Base-by-base conservation (phyloP, 129 eudicot genomes). In the Ambrosia artemisiifolia region DNA sequence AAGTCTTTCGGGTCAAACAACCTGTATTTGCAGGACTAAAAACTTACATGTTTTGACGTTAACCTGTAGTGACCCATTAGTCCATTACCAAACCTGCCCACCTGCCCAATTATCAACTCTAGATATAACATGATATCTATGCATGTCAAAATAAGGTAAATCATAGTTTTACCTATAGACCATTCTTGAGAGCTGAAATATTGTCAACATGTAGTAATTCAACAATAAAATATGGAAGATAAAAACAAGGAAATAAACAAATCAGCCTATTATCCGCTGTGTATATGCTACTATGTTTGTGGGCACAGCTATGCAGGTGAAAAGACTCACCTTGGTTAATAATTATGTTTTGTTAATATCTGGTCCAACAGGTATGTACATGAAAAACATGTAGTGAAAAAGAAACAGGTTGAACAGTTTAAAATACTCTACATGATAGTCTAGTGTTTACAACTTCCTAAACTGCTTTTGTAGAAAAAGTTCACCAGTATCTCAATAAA, bases 191-290 rank as follows among this genome's bases (percentile, higher is more conserved):
- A 50, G 56, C 67, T 71, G 66, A 36, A 71, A 55, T 19, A 50
- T 55, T 71, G 66, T 71, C 51, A 71, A 55, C 66, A 71, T 36
- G 54, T 55, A 35, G 32, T 38, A 36, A 24, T 43, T 20, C 57
- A 34, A 56, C 40, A 69, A 36, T 19, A 54, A 24, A 14, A 32
- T 48, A 38, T 38, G 33, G 16, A 64, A 13, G 50, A 19, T 11
- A 10, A 48, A 48, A 48, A 48, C n/a, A 3, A 38, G 30, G 13
- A 38, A 63, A 36, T 63, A 63, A 42, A 35, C 44, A 16, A 38
- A 36, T 38, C 3, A 64, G 49, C 69, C 28, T 64, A 36, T 3
- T 36, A 38, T 63, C 28, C 28, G 1, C 28, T 24, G 28, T 24
- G 28, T 24, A 24, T 24, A 24, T 24, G 28, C 28, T 24, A 24